Base-by-base conservation (phyloP, 371 early-diverging fungal species). In the Paraphysoderma sedebokerense region DNA sequence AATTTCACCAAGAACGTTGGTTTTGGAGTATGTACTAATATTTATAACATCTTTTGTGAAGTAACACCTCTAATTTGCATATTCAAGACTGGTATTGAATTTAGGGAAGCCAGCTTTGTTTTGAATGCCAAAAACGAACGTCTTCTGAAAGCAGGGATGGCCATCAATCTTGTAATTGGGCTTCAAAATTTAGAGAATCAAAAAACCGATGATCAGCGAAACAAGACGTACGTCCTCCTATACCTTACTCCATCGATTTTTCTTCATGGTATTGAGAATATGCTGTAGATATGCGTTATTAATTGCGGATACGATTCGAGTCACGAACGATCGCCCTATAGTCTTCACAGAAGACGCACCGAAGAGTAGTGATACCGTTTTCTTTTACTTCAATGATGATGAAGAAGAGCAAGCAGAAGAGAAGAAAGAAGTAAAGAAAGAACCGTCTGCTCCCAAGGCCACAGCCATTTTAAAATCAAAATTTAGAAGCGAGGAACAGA, bases 71-170 rank as follows among this genome's bases (percentile, higher is more conserved):
- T 19, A 13, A 26, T 3, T 28, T 12, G 13, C 29, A 29, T 3
- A 28, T n/a, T 22, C 13, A 32, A 62, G 63, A 92, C 83, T 57
- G 98, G 98, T 19, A 81, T 96, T 44, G 96, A 98, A 60, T 88
- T 93, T 57, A 72, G 87, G 33, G 98, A 95, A 52, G 68, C 81
- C 13, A 68, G 62, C 19, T 88, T 78, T 60, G 60, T 77, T 2
- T 63, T 98, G 44, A 72, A 66, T 36, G 58, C 74, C 29, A 88
- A 86, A 52, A 83, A 77, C 53, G 50, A 58, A 7, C 71, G 73
- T 36, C 68, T 66, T 32, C 60, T 97, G 28, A 67, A 77, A 55
- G 66, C 71, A 3, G 87, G 84, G 34, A 93, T 92, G 92, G 75
- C 82, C 1, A 50, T 95, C 41, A 86, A 81, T 46, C 61, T 92